These are phyloP conservation scores for Beta corolliflora DNA, from an alignment of 179 eudicot genomes.

Conservation along the genomic window DNA sequence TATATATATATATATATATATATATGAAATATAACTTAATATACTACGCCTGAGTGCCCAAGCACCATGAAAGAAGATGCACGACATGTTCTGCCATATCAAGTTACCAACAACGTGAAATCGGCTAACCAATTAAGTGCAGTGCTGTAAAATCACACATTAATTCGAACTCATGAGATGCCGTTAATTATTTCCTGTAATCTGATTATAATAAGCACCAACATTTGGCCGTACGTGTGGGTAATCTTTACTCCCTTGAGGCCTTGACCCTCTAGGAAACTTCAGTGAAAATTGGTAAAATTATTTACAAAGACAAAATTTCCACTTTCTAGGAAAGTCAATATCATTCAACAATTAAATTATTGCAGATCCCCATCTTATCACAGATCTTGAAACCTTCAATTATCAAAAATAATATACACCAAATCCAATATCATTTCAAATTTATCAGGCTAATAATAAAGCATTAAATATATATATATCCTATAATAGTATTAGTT, in stretches of 20 bases:
- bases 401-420: neutral
- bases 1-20: too few relatives aligned
- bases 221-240: conserved; percentile 3
- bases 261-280: conserved; percentile 13
- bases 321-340: conserved; percentile 17
- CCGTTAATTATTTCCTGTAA: neutral
- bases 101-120: too few relatives aligned
- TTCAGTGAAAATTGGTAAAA: conserved; percentile 8
- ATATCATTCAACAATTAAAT: neutral
- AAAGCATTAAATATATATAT: too few relatives aligned
- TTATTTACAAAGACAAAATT: conserved; percentile 9
- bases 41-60: neutral
- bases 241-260: conserved; percentile 2
- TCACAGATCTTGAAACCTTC: conserved; percentile 15
- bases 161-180: neutral
- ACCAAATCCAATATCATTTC: neutral
- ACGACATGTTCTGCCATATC: neutral
- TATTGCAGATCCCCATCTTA: conserved; percentile 2
- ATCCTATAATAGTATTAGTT: too few relatives aligned
- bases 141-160: neutral
- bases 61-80: neutral
- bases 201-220: neutral
- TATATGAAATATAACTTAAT: too few relatives aligned
- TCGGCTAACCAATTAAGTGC: too few relatives aligned
- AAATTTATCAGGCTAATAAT: neutral